These are phyloP conservation scores for Pharus latifolius DNA, from an alignment of 176 grass and related monocot genomes.

Conservation along the genomic window DNA sequence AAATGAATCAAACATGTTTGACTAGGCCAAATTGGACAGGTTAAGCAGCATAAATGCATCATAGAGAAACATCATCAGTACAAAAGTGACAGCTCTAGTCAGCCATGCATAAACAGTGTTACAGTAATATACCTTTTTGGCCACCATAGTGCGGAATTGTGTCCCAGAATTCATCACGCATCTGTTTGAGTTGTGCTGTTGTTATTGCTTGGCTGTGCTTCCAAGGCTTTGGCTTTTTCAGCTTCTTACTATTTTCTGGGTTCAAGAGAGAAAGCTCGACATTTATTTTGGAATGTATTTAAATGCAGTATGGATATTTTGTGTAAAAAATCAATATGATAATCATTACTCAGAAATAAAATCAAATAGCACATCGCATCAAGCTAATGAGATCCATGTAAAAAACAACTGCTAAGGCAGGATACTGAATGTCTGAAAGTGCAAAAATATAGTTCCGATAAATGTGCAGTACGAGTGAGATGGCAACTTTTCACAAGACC, in stretches of 20 bases:
- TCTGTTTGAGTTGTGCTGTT: conserved; percentile 44
- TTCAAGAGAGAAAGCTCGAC: neutral
- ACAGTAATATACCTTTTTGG: conserved; percentile 69
- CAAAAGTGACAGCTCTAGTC: neutral
- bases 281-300: neutral
- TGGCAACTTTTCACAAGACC: neutral
- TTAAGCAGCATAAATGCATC: neutral
- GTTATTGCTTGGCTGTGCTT: conserved; percentile 74
- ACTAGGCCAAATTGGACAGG: neutral
- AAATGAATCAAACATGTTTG: no score
- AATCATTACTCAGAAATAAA: neutral
- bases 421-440: neutral
- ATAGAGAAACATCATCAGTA: neutral
- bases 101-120: neutral
- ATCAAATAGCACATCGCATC: neutral
- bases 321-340: neutral
- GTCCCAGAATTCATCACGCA: conserved; percentile 99
- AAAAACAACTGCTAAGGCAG: neutral
- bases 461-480: neutral
- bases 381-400: neutral
- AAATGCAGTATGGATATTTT: neutral
- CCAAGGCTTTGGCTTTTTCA: conserved; percentile 86
- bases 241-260: conserved; percentile 74
- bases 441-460: neutral
- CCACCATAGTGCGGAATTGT: conserved; percentile 94